Conservation (phyloP, 1,139 yeast species). For the Nakaseomyces bracarensis region DNA sequence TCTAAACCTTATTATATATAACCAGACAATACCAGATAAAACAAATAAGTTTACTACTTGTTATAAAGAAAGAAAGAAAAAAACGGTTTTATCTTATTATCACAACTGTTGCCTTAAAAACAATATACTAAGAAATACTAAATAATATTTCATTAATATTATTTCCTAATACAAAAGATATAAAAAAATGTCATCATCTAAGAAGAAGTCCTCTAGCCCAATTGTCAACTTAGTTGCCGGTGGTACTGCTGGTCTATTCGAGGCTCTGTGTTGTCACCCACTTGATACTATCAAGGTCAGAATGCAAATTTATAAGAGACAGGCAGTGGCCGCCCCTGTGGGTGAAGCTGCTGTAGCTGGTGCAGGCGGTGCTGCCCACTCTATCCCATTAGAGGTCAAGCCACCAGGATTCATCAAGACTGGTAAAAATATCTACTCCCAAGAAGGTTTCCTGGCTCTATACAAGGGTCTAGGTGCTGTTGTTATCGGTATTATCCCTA, state of each 20-base stretch:
- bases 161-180: too few relatives aligned
- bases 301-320: slow-evolving; percentile 77
- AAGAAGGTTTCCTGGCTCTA: slow-evolving; percentile 78
- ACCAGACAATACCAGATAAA: too few relatives aligned
- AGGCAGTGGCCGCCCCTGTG: slow-evolving; percentile 35
- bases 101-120: too few relatives aligned
- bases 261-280: slow-evolving; percentile 95
- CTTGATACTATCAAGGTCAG: slow-evolving; percentile 91
- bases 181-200: slow-evolving; percentile 14
- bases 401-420: slow-evolving; percentile 82
- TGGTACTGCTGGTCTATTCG: slow-evolving; percentile 94
- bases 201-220: slow-evolving; percentile 35
- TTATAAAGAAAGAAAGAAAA: too few relatives aligned
- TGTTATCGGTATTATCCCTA: slow-evolving; percentile 93
- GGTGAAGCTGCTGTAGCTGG: background rate
- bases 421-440: slow-evolving; percentile 66
- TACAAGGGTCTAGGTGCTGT: slow-evolving; percentile 97
- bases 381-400: slow-evolving; percentile 30
- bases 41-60: too few relatives aligned
- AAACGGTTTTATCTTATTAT: too few relatives aligned
- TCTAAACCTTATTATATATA: too few relatives aligned
- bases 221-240: slow-evolving; percentile 85
- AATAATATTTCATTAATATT: too few relatives aligned
- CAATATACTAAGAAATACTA: too few relatives aligned
- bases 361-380: slow-evolving; percentile 1